Base-by-base conservation (phyloP, 106 monocot species). In the Dioscorea dumetorum region DNA sequence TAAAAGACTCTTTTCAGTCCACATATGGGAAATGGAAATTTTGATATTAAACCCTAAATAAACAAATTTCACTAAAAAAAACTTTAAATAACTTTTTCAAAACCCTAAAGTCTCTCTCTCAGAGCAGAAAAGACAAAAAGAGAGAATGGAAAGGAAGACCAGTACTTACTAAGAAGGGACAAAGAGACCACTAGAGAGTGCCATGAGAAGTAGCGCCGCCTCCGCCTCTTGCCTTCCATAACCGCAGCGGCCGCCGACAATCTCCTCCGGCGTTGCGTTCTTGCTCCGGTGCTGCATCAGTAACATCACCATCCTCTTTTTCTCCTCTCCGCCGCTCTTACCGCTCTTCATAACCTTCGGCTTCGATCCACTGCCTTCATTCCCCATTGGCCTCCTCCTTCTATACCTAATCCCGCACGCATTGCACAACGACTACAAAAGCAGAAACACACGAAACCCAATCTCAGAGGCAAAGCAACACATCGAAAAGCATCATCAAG, bases 181-280 rank as follows among this genome's bases (percentile, higher is more conserved):
- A 7, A 72, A 33, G 61, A 77, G 57, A 3, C 77, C 82, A 48
- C 58, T 64, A 20, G 82, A 82, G 33, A 82, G 69, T 13, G 82
- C 67, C 82, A 82, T 82, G 49, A 82, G 66, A 8, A 82, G 73
- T 4, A 78, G 53, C 28, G 82, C 82, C 22, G 82, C 78, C 49
- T 67, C 59, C n/a, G 72, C 71, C 57, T 67, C 82, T 31, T 82
- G 76, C 0, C 73, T 61, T 5, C 64, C 48, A 11, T 23, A 14
- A 24, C 23, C 67, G 17, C 52, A 12, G 24, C 3, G 8, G 16
- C 66, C 20, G 41, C 67, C 49, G 12, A n/a, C 21, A 24, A 24
- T 50, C 50, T 67, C 24, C 53, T 33, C 22, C 62, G 5, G 62
- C 8, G 62, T 24, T 32, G 63, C 33, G 32, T 11, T 34, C 19